phyloP scores from a whole-genome alignment of 768 basidiomycete genomes.

The Lentinula lateritia region DNA sequence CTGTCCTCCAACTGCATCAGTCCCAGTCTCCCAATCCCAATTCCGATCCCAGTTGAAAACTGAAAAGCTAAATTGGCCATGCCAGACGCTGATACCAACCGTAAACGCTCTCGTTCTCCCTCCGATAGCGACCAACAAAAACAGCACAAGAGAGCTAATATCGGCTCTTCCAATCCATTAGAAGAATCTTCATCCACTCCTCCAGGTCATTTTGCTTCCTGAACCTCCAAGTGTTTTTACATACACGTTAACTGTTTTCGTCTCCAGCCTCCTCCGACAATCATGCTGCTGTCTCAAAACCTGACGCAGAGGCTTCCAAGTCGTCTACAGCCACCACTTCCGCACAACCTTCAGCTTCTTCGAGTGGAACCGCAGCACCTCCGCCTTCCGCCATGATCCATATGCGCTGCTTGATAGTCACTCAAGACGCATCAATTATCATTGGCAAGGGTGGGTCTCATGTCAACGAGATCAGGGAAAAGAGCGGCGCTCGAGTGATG shows the following conservation, averaged over 20 bases:
- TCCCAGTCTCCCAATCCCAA: slow-evolving; percentile 1
- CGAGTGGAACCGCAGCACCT: slow-evolving; percentile 32
- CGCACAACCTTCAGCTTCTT: slow-evolving; percentile 20
- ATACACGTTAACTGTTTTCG: slow-evolving; percentile 62
- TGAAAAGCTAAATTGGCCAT: slow-evolving; percentile 54
- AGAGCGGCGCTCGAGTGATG: slow-evolving; percentile 93
- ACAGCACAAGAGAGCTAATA: slow-evolving; percentile 80
- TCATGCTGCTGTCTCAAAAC: slow-evolving; percentile 18
- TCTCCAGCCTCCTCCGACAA: slow-evolving; percentile 41
- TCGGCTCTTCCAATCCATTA: slow-evolving; percentile 57
- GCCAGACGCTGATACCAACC: slow-evolving; percentile 82
- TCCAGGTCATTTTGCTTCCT: slow-evolving; percentile 33
- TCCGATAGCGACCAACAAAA: slow-evolving; percentile 78
- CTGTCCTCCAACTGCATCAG: neutral
- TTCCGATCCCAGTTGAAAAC: slow-evolving; percentile 2
- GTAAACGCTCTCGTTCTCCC: slow-evolving; percentile 84
- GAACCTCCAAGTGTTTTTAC: slow-evolving; percentile 31
- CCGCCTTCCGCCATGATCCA: slow-evolving; percentile 83
- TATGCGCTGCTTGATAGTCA: slow-evolving; percentile 98
- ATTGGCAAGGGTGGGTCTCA: slow-evolving; percentile 95
- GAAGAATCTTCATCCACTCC: slow-evolving; percentile 55
- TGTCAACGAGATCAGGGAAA: slow-evolving; percentile 98
- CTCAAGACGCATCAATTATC: slow-evolving; percentile 98
- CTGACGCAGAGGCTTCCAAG: neutral
- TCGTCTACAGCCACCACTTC: slow-evolving; percentile 27